A percentile compares a stretch with the other conserved stretches of the same genome.
Conservation (phyloP, 1,284 basidiomycete species). For the Ganoderma lingzhi region DNA sequence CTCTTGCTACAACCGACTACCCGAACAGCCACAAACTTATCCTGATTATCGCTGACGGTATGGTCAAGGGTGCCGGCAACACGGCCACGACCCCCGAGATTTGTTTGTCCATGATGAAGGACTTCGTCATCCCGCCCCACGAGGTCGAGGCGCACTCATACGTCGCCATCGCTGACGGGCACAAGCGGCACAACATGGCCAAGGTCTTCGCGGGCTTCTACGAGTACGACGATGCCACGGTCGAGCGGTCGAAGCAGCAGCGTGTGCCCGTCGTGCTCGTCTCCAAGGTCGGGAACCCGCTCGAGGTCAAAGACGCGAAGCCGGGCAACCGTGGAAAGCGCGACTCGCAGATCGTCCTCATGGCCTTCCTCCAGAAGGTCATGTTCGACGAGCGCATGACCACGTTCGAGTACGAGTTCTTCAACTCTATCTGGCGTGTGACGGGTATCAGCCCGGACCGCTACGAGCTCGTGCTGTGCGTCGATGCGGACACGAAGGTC, state of each 20-base stretch:
- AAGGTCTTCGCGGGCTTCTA: slow-evolving; percentile 99
- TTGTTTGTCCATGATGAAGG: slow-evolving; percentile 97
- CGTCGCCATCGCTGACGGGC: slow-evolving; percentile 98
- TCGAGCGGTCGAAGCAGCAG: slow-evolving; percentile 95
- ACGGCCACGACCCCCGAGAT: slow-evolving; percentile 93
- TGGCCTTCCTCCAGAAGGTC: slow-evolving; percentile 98
- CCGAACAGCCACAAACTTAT: slow-evolving; percentile 98
- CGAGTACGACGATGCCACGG: slow-evolving; percentile 92
- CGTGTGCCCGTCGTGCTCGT: slow-evolving; percentile 95
- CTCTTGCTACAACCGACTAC: slow-evolving; percentile 97
- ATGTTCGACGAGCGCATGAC: slow-evolving; percentile 99
- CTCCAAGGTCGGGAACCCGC: slow-evolving; percentile 93
- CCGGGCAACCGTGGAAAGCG: slow-evolving; percentile 99
- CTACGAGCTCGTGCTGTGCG: slow-evolving; percentile 96
- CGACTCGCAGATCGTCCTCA: slow-evolving; percentile 97
- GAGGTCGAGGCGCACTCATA: slow-evolving; percentile 97
- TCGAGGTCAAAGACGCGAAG: slow-evolving; percentile 89
- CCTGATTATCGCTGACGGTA: slow-evolving; percentile 96
- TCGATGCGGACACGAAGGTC: slow-evolving; percentile 98
- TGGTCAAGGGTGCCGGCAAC: slow-evolving; percentile 97
- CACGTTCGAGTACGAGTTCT: slow-evolving; percentile 99
- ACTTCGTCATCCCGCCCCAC: slow-evolving; percentile 83
- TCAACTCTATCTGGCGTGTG: slow-evolving; percentile 95
- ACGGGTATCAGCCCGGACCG: slow-evolving; percentile 97
- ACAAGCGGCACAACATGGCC: slow-evolving; percentile 99